Conservation (phyloP, 202 grass and related monocot species). For the Panicum hallii region DNA sequence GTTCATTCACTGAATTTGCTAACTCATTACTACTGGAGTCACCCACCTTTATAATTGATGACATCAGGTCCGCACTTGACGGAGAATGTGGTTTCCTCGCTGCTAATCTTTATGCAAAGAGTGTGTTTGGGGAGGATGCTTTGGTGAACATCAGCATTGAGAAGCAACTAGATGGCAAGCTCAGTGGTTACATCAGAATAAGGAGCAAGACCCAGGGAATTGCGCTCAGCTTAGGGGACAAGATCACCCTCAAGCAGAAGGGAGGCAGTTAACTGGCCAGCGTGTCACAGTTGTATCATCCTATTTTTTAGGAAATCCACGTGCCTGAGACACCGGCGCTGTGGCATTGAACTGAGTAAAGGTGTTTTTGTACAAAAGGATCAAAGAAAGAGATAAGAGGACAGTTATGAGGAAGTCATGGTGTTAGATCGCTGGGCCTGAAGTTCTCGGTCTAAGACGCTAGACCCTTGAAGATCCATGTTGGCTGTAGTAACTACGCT, state of each 20-base stretch:
- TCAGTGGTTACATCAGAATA: constrained; percentile 90
- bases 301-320: constrained; percentile 41
- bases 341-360: constrained; percentile 42
- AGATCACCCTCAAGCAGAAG: constrained; percentile 98
- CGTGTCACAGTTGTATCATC: constrained; percentile 18
- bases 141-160: constrained; percentile 95
- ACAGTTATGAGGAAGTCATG: constrained; percentile 5
- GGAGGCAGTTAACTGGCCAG: constrained; percentile 55
- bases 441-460: not conserved
- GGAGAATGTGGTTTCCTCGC: constrained; percentile 89
- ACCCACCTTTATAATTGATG: constrained; percentile 17
- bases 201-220: constrained; percentile 97
- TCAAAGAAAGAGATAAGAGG: constrained; percentile 40
- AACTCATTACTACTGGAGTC: constrained; percentile 10
- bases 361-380: constrained; percentile 51
- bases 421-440: not conserved
- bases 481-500: constrained; percentile 10
- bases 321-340: not conserved
- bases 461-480: not conserved
- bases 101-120: constrained; percentile 92
- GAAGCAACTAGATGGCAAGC: constrained; percentile 80
- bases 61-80: constrained; percentile 70
- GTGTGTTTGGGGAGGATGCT: constrained; percentile 91
- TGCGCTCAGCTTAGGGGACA: constrained; percentile 94
- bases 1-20: not conserved